Evolutionary conservation across 1,139 yeast genomes (phyloP).

Genomic region (Zhuliangozyma parablackwelliae): DNA sequence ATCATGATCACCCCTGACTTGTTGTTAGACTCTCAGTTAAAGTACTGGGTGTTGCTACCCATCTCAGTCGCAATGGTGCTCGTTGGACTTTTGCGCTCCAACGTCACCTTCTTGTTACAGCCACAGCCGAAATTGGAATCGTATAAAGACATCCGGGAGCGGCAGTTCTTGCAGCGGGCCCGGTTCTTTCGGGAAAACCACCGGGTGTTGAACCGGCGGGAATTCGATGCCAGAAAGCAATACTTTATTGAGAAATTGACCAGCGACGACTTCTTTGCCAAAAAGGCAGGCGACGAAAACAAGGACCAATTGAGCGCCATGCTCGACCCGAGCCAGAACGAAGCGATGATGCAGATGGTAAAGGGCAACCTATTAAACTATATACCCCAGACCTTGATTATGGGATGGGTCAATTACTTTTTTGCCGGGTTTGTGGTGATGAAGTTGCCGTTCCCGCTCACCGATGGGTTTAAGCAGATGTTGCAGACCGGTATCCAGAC

Average conservation of each 20-base stretch:
- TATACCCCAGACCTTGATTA: slow-evolving; percentile 86
- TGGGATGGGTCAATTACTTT: slow-evolving; percentile 95
- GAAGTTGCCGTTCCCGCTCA: slow-evolving; percentile 61
- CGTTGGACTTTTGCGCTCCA: slow-evolving; percentile 78
- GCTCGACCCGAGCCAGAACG: slow-evolving; percentile 67
- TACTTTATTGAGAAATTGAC: slow-evolving; percentile 44
- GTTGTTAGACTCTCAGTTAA: slow-evolving; percentile 72
- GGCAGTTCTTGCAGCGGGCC: slow-evolving; percentile 56
- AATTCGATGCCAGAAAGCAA: slow-evolving; percentile 47
- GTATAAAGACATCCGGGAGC: slow-evolving; percentile 56
- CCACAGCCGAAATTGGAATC: slow-evolving; percentile 55
- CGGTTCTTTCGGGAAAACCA: slow-evolving; percentile 48
- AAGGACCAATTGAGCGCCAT: slow-evolving; percentile 56
- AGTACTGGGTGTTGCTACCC: slow-evolving; percentile 89
- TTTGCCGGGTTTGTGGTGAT: slow-evolving; percentile 87
- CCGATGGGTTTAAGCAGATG: slow-evolving; percentile 87
- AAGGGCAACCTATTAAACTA: slow-evolving; percentile 79
- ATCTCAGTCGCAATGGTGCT: slow-evolving; percentile 86
- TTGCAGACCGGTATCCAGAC: slow-evolving; percentile 85
- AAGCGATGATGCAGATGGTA: slow-evolving; percentile 74
- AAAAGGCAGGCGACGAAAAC: slow-evolving; percentile 41
- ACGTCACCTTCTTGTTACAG: slow-evolving; percentile 56
- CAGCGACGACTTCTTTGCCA: slow-evolving; percentile 47
- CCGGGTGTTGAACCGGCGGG: slow-evolving; percentile 38
- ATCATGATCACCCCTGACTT: slow-evolving; percentile 25